Conservation (phyloP, 768 basidiomycete genomes). For the Leccinum rimulosum region DNA sequence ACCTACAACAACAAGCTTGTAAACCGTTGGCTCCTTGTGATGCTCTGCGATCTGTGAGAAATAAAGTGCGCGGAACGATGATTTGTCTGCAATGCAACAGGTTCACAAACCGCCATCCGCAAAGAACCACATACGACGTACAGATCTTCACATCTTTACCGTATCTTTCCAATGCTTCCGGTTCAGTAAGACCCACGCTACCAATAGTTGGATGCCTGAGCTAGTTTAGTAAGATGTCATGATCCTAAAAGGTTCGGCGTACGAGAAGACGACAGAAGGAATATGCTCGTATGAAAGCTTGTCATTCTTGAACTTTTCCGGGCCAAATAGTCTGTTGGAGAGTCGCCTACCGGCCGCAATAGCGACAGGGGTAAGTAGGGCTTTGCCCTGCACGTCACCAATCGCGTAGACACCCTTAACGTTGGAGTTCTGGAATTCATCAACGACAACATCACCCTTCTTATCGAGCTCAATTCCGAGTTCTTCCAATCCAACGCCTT, state of each 20-base stretch:
- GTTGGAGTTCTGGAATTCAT: conserved; percentile 86
- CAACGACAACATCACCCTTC: conserved; percentile 84
- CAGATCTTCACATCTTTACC: conserved; percentile 91
- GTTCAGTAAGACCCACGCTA: conserved; percentile 92
- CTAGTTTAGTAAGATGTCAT: conserved; percentile 4
- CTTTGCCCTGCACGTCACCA: conserved; percentile 93
- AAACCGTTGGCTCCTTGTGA: conserved; percentile 93
- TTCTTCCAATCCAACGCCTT: conserved; percentile 73
- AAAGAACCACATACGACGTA: conserved; percentile 39
- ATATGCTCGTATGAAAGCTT: conserved; percentile 89
- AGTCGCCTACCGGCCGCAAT: conserved; percentile 92
- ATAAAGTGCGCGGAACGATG: conserved; percentile 80
- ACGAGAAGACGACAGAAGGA: conserved; percentile 97
- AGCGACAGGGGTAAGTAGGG: conserved; percentile 92
- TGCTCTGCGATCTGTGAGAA: conserved; percentile 88
- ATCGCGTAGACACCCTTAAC: conserved; percentile 74
- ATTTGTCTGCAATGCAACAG: conserved; percentile 55
- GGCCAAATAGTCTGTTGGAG: conserved; percentile 88
- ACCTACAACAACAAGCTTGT: conserved; percentile 87
- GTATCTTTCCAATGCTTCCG: conserved; percentile 83
- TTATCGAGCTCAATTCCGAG: conserved; percentile 71
- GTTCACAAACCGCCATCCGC: background rate
- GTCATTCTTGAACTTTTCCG: conserved; percentile 79
- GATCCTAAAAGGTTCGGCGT: conserved; percentile 33
- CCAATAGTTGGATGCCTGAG: conserved; percentile 91